These are phyloP conservation scores for Kwoniella bestiolae DNA, from an alignment of 768 basidiomycete species.

Conservation along the genomic window DNA sequence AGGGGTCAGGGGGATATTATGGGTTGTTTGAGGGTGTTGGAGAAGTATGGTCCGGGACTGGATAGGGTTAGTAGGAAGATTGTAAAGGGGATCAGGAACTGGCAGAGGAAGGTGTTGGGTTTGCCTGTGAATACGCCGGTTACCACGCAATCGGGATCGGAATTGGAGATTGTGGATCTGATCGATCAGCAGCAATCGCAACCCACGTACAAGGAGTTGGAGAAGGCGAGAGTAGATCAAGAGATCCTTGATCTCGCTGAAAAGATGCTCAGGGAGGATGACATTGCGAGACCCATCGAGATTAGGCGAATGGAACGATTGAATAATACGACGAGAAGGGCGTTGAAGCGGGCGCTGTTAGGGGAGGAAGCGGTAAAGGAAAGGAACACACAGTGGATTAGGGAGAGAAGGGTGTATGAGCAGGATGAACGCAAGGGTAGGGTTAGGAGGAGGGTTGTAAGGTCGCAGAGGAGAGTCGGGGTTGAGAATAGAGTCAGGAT, in stretches of 20 bases:
- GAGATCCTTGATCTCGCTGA: slow-evolving; percentile 5
- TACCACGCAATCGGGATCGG: background rate
- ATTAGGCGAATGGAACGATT: slow-evolving; percentile 3
- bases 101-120: slow-evolving; percentile 10
- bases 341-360: background rate
- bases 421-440: background rate
- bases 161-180: background rate
- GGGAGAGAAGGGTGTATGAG: background rate
- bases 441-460: background rate
- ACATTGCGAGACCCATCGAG: slow-evolving; percentile 5
- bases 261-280: slow-evolving; percentile 6
- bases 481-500: background rate
- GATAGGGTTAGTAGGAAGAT: slow-evolving; percentile 6
- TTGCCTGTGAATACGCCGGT: background rate
- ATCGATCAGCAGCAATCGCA: background rate
- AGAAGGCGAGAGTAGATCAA: background rate
- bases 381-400: background rate
- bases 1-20: slow-evolving; percentile 11
- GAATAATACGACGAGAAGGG: background rate
- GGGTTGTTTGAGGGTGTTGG: slow-evolving; percentile 6
- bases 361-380: background rate
- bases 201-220: background rate
- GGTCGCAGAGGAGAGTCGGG: background rate
- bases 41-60: slow-evolving; percentile 5
- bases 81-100: slow-evolving; percentile 13